Conservation (phyloP, 768 basidiomycete species). For the Hypholoma sublateritium region DNA sequence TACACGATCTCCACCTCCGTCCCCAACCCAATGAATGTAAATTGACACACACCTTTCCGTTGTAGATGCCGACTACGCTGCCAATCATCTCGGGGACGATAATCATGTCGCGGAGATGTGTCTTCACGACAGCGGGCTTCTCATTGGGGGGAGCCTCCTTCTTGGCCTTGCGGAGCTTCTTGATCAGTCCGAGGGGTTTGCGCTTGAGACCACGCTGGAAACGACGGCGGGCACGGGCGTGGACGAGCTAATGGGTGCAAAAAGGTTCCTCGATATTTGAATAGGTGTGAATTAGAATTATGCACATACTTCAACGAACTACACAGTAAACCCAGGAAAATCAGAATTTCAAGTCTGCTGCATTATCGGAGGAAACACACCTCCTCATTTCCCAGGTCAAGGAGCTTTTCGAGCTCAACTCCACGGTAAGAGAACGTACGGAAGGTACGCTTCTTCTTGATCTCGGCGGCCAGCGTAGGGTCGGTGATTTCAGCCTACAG, state of each 20-base stretch:
- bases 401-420: conserved; percentile 95
- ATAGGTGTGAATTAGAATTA: not conserved
- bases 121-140: conserved; percentile 98
- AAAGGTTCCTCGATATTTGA: not conserved
- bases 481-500: conserved; percentile 89
- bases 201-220: conserved; percentile 99
- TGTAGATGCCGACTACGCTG: conserved; percentile 96
- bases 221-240: conserved; percentile 96
- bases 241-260: conserved; percentile 70
- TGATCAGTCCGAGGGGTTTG: conserved; percentile 97
- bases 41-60: conserved; percentile 72
- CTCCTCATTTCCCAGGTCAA: conserved; percentile 95
- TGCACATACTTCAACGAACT: conserved; percentile 78
- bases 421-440: conserved; percentile 99
- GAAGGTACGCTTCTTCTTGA: conserved; percentile 99
- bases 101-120: conserved; percentile 99
- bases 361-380: conserved; percentile 45
- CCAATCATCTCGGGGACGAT: conserved; percentile 99
- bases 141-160: conserved; percentile 99
- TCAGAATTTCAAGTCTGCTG: not conserved
- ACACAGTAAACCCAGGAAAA: conserved; percentile 6
- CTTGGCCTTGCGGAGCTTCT: conserved; percentile 99
- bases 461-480: conserved; percentile 89
- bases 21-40: not conserved
- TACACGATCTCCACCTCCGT: not conserved